Conservation (phyloP, 805 yeast species). For the Metschnikowia chrysomelidarum region DNA sequence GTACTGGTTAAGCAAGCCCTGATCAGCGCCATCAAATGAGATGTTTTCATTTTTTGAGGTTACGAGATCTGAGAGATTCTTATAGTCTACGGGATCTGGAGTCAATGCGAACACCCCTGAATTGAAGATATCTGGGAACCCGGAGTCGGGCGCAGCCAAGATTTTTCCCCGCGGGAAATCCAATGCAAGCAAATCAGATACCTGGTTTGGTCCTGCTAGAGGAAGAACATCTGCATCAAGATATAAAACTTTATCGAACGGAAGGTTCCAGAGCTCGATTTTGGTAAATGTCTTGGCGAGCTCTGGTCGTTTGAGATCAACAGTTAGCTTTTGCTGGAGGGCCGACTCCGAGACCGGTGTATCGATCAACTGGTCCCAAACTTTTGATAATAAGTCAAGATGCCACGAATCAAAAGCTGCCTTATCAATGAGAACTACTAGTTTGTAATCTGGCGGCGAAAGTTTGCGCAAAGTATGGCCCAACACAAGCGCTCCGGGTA, state of each 20-base stretch:
- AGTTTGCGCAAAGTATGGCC: constrained; percentile 32
- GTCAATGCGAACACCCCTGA: constrained; percentile 20
- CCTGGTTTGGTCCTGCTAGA: constrained; percentile 16
- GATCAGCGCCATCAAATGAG: constrained; percentile 87
- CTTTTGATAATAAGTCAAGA: constrained; percentile 22
- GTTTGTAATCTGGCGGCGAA: constrained; percentile 11
- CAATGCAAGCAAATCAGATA: constrained; percentile 27
- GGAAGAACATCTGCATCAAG: constrained; percentile 22
- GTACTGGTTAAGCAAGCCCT: constrained; percentile 79
- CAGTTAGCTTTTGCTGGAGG: constrained; percentile 24
- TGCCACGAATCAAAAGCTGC: constrained; percentile 27
- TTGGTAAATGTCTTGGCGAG: constrained; percentile 20
- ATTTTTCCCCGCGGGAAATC: constrained; percentile 16
- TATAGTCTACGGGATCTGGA: constrained; percentile 16
- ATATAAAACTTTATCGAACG: constrained; percentile 20
- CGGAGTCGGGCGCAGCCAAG: constrained; percentile 22
- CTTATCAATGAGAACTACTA: constrained; percentile 36
- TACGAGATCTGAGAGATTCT: constrained; percentile 31
- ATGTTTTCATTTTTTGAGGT: constrained; percentile 17
- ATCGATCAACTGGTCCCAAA: constrained; percentile 33
- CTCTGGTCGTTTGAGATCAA: constrained; percentile 30
- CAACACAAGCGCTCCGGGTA: constrained; percentile 57
- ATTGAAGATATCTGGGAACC: constrained; percentile 22
- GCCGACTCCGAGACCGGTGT: constrained; percentile 25
- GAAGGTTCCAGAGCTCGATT: constrained; percentile 20